These are phyloP conservation scores for Striga asiatica DNA, from an alignment of 257 asterid species.

Conservation along the genomic window DNA sequence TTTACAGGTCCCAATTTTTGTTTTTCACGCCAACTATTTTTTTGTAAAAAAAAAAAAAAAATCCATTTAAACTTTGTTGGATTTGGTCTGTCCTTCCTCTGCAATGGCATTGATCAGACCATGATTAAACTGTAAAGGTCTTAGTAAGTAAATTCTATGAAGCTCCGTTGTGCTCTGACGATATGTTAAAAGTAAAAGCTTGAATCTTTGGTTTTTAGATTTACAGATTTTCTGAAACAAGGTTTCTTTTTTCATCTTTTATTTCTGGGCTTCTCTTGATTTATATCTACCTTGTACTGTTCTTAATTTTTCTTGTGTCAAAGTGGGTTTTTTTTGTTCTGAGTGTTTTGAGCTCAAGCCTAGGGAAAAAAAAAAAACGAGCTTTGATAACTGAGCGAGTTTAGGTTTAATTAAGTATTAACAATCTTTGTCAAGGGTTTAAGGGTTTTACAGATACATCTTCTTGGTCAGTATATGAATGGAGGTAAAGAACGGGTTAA, in stretches of 20 bases:
- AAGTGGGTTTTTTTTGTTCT: slow-evolving; percentile 10
- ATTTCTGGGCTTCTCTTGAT: slow-evolving; percentile 16
- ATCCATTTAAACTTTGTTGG: slow-evolving; percentile 15
- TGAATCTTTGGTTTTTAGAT: slow-evolving; percentile 22
- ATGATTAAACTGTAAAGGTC: slow-evolving; percentile 20
- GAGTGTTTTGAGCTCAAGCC: slow-evolving; percentile 20
- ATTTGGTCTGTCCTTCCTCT: slow-evolving; percentile 29
- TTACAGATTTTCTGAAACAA: slow-evolving; percentile 26
- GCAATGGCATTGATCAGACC: slow-evolving; percentile 35
- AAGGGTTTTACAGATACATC: slow-evolving; percentile 14
- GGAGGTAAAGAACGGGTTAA: slow-evolving; percentile 65
- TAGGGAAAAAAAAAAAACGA: not conserved
- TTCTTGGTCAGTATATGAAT: slow-evolving; percentile 39
- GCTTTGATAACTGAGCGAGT: slow-evolving; percentile 21
- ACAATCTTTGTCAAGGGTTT: slow-evolving; percentile 19
- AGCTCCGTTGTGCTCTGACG: slow-evolving; percentile 28
- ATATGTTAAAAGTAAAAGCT: slow-evolving; percentile 30
- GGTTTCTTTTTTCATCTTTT: slow-evolving; percentile 11
- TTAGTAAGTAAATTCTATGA: slow-evolving; percentile 19
- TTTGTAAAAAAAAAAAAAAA: slow-evolving; percentile 16
- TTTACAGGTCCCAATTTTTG: slow-evolving; percentile 24
- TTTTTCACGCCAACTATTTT: slow-evolving; percentile 13
- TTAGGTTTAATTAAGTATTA: slow-evolving; percentile 14
- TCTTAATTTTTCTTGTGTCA: slow-evolving; percentile 15
- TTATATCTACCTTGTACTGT: slow-evolving; percentile 1